Base-by-base conservation (phyloP, 139 green algal genomes). In the Medakamo hakoo region DNA sequence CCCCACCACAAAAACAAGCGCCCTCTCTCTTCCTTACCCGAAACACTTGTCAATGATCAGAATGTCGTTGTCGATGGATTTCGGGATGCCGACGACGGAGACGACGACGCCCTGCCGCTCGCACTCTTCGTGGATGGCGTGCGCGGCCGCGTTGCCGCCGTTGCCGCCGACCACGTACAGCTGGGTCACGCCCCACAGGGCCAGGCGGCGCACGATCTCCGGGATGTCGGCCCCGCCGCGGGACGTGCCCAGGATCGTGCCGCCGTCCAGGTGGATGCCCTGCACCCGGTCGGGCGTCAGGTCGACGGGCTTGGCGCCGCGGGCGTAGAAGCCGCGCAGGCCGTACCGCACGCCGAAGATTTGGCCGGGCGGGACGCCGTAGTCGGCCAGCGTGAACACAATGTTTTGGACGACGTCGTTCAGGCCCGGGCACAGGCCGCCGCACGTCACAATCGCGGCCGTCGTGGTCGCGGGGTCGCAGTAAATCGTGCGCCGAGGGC, bases 21-120 rank as follows among this genome's bases (percentile, higher is more conserved):
- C n/a, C n/a, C n/a, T n/a, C n/a, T n/a, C n/a, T n/a, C n/a, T n/a
- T n/a, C n/a, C n/a, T n/a, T n/a, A n/a, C n/a, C 72, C 72, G 30
- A 84, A 84, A 40, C 77, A 75, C 55, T 71, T 68, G 70, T 87
- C 80, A 57, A 93, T 90, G 49, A 88, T 60, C 40, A 78, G 52
- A 57, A 98, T 96, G 80, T 98, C 92, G 59, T 98, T 98, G 72
- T 98, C 92, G 27, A 98, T 98, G 27, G 88, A 96, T 78, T 99
- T 99, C 28, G 92, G 92, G 55, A 98, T 81, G 25, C 85, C 90
- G 49, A 93, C 78, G 23, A 96, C 84, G 18, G 71, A 73, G 77
- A 85, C 94, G 4, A 80, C 27, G 30, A 96, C 80, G 59, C 72
- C 74, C 65, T 86, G 78, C 31, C 63, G 63, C 62, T 79, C 66